phyloP scores from a whole-genome alignment of 164 flowering plant genomes.

The Chimonanthus praecox region DNA sequence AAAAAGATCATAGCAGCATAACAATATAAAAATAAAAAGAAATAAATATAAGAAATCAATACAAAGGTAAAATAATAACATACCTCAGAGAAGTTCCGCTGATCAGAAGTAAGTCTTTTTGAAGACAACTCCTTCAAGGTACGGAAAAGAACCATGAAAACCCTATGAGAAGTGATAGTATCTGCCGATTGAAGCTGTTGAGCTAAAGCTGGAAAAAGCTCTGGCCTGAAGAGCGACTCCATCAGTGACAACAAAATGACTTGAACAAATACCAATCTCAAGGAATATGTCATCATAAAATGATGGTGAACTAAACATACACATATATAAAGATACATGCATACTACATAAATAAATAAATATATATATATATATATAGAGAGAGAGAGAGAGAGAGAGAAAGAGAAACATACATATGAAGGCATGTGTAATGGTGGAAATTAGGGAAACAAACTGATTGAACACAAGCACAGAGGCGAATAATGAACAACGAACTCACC shows the following conservation, averaged over 20 bases:
- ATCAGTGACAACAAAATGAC: neutral
- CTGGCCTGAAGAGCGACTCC: conserved; percentile 61
- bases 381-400: too few relatives aligned
- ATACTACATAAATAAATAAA: neutral
- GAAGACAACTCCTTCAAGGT: conserved; percentile 89
- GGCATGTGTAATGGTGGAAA: too few relatives aligned
- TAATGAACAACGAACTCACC: too few relatives aligned
- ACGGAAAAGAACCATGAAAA: conserved; percentile 80
- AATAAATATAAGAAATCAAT: too few relatives aligned
- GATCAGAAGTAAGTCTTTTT: conserved; percentile 84
- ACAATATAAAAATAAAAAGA: neutral
- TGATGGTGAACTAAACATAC: neutral
- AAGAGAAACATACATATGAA: too few relatives aligned
- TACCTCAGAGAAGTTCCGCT: conserved; percentile 80
- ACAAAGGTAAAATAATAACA: neutral
- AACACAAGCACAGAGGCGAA: too few relatives aligned
- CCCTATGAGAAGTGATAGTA: conserved; percentile 72
- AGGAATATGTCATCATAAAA: neutral
- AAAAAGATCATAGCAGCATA: neutral
- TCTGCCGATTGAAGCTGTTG: conserved; percentile 85
- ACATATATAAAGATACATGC: neutral
- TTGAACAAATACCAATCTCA: neutral
- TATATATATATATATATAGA: too few relatives aligned
- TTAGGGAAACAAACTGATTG: too few relatives aligned
- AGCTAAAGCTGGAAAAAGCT: conserved; percentile 64